These are phyloP conservation scores for Posidonia australis DNA, from an alignment of 106 monocot genomes.

Conservation along the genomic window DNA sequence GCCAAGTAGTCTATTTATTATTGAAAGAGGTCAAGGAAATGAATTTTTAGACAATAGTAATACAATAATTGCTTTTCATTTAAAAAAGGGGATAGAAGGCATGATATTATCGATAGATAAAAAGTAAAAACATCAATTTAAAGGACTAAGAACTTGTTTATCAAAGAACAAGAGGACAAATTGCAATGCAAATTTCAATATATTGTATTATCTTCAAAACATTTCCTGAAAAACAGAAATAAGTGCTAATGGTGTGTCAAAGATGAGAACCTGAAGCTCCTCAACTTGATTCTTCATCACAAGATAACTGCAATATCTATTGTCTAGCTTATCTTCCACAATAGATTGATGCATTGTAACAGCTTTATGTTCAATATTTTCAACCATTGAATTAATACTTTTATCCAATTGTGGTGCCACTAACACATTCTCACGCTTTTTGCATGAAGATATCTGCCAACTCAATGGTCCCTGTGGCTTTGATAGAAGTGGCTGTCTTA, in stretches of 20 bases:
- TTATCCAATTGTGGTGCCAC: constrained; percentile 48
- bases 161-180: background rate
- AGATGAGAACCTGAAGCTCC: constrained; percentile 57
- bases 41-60: no score
- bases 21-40: no score
- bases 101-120: no score
- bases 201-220: no score
- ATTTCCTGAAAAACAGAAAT: background rate
- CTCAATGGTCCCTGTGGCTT: constrained; percentile 14
- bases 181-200: background rate
- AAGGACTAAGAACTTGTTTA: background rate
- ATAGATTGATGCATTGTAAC: constrained; percentile 17
- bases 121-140: no score
- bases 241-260: background rate
- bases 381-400: constrained; percentile 31
- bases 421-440: constrained; percentile 24
- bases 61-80: no score
- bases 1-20: no score
- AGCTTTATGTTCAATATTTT: constrained; percentile 20
- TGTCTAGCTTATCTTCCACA: constrained; percentile 17
- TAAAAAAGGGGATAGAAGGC: no score
- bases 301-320: constrained; percentile 28
- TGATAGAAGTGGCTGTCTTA: constrained; percentile 16
- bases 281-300: constrained; percentile 48
- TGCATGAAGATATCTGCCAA: constrained; percentile 7